Percentiles rank a stretch among this genome's conserved stretches.
These are phyloP conservation scores for Brasilioporus rufonigricans DNA, from an alignment of 768 basidiomycete species.

Conservation along the genomic window DNA sequence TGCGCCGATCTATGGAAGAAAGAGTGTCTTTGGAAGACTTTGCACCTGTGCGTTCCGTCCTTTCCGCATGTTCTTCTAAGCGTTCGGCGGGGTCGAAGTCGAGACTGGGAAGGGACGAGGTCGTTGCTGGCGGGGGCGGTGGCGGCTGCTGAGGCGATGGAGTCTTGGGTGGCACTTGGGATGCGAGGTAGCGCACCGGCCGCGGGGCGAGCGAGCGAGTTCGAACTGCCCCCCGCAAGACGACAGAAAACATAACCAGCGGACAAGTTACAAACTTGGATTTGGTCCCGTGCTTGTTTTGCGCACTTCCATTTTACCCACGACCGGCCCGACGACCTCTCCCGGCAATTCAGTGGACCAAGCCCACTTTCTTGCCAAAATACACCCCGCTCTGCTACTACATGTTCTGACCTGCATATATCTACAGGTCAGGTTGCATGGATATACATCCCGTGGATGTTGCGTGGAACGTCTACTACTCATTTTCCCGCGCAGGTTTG, in stretches of 20 bases:
- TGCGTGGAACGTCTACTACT: too few relatives aligned
- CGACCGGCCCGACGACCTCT: neutral
- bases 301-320: neutral
- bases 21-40: slow-evolving; percentile 75
- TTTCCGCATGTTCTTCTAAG: slow-evolving; percentile 32
- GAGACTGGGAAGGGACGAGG: slow-evolving; percentile 44
- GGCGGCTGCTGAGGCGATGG: slow-evolving; percentile 3
- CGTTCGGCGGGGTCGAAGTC: slow-evolving; percentile 61
- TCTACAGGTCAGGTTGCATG: neutral
- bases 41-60: slow-evolving; percentile 64
- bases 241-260: slow-evolving; percentile 23
- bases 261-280: neutral
- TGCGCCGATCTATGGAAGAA: slow-evolving; percentile 72
- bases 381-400: too few relatives aligned
- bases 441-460: neutral
- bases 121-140: slow-evolving; percentile 4
- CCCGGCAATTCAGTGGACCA: too few relatives aligned
- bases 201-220: slow-evolving; percentile 15
- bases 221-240: slow-evolving; percentile 23
- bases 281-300: neutral
- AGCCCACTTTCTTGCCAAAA: too few relatives aligned
- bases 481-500: too few relatives aligned
- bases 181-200: slow-evolving; percentile 23
- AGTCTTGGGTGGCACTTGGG: slow-evolving; percentile 18
- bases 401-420: too few relatives aligned